These are phyloP conservation scores for Phytopythium montanum DNA, from an alignment of 352 stramenopile genomes.

Conservation along the genomic window DNA sequence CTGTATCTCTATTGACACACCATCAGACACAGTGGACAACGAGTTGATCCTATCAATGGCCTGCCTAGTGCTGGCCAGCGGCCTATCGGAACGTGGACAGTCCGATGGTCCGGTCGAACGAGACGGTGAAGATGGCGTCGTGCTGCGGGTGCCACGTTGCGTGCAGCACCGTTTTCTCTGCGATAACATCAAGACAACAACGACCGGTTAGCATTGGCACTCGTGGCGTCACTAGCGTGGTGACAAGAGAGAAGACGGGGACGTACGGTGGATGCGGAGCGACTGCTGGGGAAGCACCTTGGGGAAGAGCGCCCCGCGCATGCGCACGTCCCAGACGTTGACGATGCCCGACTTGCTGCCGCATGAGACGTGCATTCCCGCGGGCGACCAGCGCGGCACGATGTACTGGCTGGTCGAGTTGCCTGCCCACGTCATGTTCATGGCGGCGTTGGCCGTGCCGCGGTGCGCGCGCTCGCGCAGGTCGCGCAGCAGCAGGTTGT, in stretches of 20 bases:
- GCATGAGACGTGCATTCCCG: constrained; percentile 65
- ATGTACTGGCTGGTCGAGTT: constrained; percentile 83
- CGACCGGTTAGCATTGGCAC: background rate
- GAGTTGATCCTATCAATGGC: too few species aligned
- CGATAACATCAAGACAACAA: constrained; percentile 1
- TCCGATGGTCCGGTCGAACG: constrained; percentile 72
- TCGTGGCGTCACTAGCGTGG: background rate
- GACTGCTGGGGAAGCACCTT: constrained; percentile 68
- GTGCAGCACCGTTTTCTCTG: constrained; percentile 83
- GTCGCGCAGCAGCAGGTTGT: constrained; percentile 76
- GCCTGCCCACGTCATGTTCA: constrained; percentile 68
- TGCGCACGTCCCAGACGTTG: constrained; percentile 78
- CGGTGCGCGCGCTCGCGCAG: constrained; percentile 49
- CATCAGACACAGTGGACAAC: too few species aligned
- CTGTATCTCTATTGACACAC: constrained; percentile 4
- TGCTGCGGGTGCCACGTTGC: constrained; percentile 82
- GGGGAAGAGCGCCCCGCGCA: constrained; percentile 52
- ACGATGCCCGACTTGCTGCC: constrained; percentile 61
- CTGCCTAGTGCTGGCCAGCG: background rate
- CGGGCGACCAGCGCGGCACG: constrained; percentile 75
- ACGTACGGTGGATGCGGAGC: constrained; percentile 74
- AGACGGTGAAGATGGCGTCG: constrained; percentile 86
- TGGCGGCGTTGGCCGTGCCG: constrained; percentile 16
- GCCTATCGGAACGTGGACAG: constrained; percentile 71
- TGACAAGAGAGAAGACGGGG: background rate